Base-by-base conservation (phyloP, 306 rosid genomes). In the Malus sieversii region DNA sequence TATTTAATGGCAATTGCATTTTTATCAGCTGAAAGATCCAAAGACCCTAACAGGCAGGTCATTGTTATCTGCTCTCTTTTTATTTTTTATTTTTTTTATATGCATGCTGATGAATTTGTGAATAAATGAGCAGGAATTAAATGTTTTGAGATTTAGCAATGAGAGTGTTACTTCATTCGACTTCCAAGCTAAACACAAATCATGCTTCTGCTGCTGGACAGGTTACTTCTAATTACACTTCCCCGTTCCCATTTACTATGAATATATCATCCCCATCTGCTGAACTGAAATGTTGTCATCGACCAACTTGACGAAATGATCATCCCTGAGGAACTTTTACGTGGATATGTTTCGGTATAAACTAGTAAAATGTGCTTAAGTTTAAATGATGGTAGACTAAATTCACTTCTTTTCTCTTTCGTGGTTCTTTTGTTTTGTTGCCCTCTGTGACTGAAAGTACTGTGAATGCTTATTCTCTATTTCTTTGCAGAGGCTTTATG, bases 151-250 rank as follows among this genome's bases (percentile, higher is more conserved):
- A 15, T 27, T 10, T 25, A 38, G 44, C n/a, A 35, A 13, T 52
- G 14, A 7, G 16, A 22, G 73, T 53, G 67, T 72, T 27, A 27
- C 27, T 27, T 27, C 27, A 27, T 27, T 27, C 27, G 27, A 27
- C 27, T 27, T 27, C 27, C 27, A 27, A 27, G 27, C 27, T 27
- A 65, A 95, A 95, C 84, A 95, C 92, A 18, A 95, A 92, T 82
- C 97, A 92, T n/a, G 97, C 99, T 73, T 92, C 99, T 46, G 93
- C 97, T 67, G 91, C 93, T 38, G 97, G 98, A 82, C 98, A 95
- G 90, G 97, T 92, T 72, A 73, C 86, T 83, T 78, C 57, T 61
- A 18, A 61, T 60, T 59, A 40, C 52, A n/a, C 51, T 4, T 61
- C 30, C 51, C 14, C 4, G 46, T 11, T 51, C 72, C 38, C n/a